phyloP scores from a whole-genome alignment of 148 eudicot species.

The Beta vulgaris region DNA sequence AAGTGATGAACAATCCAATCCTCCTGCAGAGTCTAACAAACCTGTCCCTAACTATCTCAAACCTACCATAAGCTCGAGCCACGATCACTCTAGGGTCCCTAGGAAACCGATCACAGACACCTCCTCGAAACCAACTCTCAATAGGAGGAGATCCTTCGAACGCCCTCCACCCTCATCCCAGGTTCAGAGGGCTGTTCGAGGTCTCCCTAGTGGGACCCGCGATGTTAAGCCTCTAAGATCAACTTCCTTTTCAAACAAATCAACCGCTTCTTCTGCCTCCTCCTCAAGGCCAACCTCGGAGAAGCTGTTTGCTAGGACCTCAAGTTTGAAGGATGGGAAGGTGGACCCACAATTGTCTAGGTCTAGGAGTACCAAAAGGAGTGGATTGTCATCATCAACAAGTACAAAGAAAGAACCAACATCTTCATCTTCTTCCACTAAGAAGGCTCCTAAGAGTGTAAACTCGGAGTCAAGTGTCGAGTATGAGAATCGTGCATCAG shows the following conservation, averaged over 20 bases:
- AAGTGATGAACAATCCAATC: conserved; percentile 4
- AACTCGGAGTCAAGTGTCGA: conserved; percentile 32
- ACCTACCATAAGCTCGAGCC: conserved; percentile 49
- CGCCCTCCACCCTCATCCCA: conserved; percentile 36
- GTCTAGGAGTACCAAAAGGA: conserved; percentile 18
- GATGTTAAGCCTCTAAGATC: conserved; percentile 26
- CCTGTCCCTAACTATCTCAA: conserved; percentile 53
- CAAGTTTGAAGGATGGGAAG: conserved; percentile 21
- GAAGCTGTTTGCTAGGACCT: conserved; percentile 16
- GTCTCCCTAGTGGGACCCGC: background rate
- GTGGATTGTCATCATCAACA: conserved; percentile 21
- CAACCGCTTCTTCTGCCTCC: conserved; percentile 1
- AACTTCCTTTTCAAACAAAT: conserved; percentile 27
- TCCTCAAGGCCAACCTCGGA: conserved; percentile 19
- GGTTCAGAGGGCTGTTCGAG: conserved; percentile 23
- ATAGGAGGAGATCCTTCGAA: conserved; percentile 49
- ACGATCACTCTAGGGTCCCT: conserved; percentile 20
- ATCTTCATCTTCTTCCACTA: conserved; percentile 2
- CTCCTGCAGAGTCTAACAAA: conserved; percentile 31
- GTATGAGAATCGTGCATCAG: conserved; percentile 11
- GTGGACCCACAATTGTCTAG: conserved; percentile 10
- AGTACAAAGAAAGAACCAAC: conserved; percentile 3
- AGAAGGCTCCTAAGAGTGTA: conserved; percentile 36
- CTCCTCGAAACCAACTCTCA: conserved; percentile 18
- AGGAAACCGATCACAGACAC: conserved; percentile 22